A percentile compares a stretch with the other conserved stretches of the same genome.
phyloP scores from a whole-genome alignment of 768 basidiomycete genomes.

The Trametes maxima region DNA sequence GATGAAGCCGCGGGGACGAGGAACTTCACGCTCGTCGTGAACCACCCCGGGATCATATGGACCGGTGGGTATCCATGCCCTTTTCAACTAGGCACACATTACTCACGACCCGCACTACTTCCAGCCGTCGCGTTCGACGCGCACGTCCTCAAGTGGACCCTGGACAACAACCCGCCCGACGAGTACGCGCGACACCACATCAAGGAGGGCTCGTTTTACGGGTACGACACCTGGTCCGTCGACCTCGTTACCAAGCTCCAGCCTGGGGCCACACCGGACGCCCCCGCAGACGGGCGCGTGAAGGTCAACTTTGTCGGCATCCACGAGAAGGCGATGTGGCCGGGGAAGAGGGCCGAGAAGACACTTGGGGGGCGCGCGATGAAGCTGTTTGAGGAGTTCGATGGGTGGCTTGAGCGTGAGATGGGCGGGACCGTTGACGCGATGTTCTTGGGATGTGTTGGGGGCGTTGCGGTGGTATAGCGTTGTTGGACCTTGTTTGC shows the following conservation, averaged over 20 bases:
- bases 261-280: background rate
- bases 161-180: conserved; percentile 77
- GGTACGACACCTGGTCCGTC: conserved; percentile 69
- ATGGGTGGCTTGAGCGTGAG: conserved; percentile 70
- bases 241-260: conserved; percentile 69
- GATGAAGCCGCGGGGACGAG: conserved; percentile 65
- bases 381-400: conserved; percentile 72
- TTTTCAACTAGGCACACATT: background rate
- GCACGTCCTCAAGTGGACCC: conserved; percentile 82
- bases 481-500: no score
- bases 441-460: conserved; percentile 69
- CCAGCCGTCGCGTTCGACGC: conserved; percentile 89
- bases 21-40: conserved; percentile 65
- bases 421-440: conserved; percentile 69
- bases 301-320: conserved; percentile 79
- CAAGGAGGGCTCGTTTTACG: conserved; percentile 90
- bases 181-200: conserved; percentile 83
- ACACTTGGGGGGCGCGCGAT: conserved; percentile 60
- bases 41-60: conserved; percentile 87
- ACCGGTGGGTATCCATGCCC: conserved; percentile 51
- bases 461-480: conserved; percentile 53
- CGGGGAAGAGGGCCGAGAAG: conserved; percentile 55
- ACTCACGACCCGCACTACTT: background rate
- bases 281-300: conserved; percentile 37
- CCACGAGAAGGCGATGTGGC: conserved; percentile 86